These are phyloP conservation scores for Nemania sp. DNA, from an alignment of 2,329 filamentous ascomycete species.

Conservation along the genomic window DNA sequence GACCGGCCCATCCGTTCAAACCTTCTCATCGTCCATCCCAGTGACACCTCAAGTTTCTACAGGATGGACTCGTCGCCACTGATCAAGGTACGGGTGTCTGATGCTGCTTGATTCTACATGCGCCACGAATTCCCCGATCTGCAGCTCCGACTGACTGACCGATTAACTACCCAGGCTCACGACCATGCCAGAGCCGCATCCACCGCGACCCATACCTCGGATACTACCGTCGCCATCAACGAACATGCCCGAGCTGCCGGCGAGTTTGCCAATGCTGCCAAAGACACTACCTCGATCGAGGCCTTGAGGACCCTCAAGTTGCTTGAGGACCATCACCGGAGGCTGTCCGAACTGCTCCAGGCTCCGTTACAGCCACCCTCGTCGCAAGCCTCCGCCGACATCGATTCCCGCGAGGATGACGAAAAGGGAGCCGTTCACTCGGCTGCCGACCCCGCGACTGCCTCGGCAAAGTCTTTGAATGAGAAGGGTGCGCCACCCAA, in stretches of 20 bases:
- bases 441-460: conserved; percentile 32
- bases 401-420: conserved; percentile 43
- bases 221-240: conserved; percentile 81
- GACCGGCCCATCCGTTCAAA: not conserved
- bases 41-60: not conserved
- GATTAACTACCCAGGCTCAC: conserved; percentile 64
- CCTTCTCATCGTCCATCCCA: conserved; percentile 1
- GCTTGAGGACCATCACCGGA: conserved; percentile 85
- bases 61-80: conserved; percentile 72
- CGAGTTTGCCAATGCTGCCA: conserved; percentile 85
- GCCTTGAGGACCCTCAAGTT: conserved; percentile 82
- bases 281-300: conserved; percentile 68
- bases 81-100: conserved; percentile 56
- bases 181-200: conserved; percentile 86
- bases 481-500: conserved; percentile 39
- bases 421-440: conserved; percentile 43
- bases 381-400: conserved; percentile 44
- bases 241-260: conserved; percentile 87
- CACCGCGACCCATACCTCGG: conserved; percentile 71
- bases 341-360: conserved; percentile 80
- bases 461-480: conserved; percentile 30
- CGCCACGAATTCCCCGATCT: not conserved
- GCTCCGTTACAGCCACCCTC: conserved; percentile 63
- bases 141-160: conserved; percentile 21
- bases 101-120: conserved; percentile 6